Percentiles rank a stretch among this genome's conserved stretches.
phyloP scores from a whole-genome alignment of 352 stramenopile genomes.

The Phytophthora megakarya region DNA sequence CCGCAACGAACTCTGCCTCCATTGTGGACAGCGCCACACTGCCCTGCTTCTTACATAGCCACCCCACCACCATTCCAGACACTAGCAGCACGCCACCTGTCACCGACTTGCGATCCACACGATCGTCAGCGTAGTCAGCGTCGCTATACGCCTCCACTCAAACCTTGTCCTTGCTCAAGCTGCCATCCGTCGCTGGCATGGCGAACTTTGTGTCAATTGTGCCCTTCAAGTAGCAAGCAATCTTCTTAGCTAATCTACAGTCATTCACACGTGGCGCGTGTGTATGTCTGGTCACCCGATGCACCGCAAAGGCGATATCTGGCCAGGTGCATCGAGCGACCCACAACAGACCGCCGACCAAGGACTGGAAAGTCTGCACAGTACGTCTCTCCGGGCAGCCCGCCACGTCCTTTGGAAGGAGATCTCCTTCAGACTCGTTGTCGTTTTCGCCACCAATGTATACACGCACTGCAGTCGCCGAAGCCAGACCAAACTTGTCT shows the following conservation, averaged over 20 bases:
- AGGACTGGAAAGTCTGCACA: constrained; percentile 35
- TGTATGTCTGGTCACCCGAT: constrained; percentile 17
- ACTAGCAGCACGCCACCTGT: constrained; percentile 20
- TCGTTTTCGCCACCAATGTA: too few relatives aligned
- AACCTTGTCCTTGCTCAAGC: neutral
- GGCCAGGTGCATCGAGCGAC: constrained; percentile 37
- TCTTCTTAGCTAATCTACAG: too few relatives aligned
- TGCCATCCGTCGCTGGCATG: too few relatives aligned
- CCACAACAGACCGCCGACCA: too few relatives aligned
- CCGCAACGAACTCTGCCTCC: constrained; percentile 31
- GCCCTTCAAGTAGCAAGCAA: constrained; percentile 30
- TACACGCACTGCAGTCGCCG: too few relatives aligned
- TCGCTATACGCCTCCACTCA: constrained; percentile 25
- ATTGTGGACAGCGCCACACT: constrained; percentile 26
- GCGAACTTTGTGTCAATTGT: too few relatives aligned
- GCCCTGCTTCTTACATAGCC: constrained; percentile 33
- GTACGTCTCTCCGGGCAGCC: too few relatives aligned
- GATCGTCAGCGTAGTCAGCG: constrained; percentile 29
- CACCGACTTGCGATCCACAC: constrained; percentile 23
- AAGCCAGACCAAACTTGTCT: too few relatives aligned
- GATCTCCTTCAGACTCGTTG: too few relatives aligned
- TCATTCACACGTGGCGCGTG: too few relatives aligned
- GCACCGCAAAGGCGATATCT: constrained; percentile 34
- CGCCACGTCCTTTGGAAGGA: too few relatives aligned
- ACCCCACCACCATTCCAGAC: constrained; percentile 14